Conservation (phyloP, 345 rosid genomes). For the Rhizophora mangle region DNA sequence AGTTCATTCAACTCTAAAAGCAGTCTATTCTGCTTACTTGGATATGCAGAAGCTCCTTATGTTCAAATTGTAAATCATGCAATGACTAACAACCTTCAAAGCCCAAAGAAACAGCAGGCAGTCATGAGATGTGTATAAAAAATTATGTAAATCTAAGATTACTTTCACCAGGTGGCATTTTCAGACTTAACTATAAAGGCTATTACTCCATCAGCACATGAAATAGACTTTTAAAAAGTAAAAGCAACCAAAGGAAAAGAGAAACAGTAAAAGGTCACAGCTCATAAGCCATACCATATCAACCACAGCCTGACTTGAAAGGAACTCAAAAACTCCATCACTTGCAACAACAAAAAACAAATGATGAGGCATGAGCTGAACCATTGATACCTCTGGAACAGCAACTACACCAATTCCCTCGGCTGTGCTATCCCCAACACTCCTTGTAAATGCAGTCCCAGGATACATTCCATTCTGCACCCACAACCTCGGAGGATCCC, state of each 20-base stretch:
- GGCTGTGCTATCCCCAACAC: conserved; percentile 83
- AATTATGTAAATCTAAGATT: no score
- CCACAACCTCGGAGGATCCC: conserved; percentile 98
- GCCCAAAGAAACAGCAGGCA: background rate
- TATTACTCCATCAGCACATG: conserved; percentile 6
- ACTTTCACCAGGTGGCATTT: no score
- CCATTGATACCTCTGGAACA: conserved; percentile 69
- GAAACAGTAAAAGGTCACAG: background rate
- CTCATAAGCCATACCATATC: conserved; percentile 55
- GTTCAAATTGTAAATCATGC: background rate
- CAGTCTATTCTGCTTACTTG: background rate
- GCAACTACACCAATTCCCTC: conserved; percentile 86
- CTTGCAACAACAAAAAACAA: conserved; percentile 90
- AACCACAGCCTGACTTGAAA: conserved; percentile 83
- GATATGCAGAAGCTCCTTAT: background rate
- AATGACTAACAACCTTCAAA: background rate
- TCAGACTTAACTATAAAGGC: background rate
- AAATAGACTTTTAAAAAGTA: background rate
- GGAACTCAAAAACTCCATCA: conserved; percentile 96
- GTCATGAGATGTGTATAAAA: background rate
- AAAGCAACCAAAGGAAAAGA: background rate
- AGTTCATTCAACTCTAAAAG: background rate
- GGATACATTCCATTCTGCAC: conserved; percentile 89
- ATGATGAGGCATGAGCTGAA: conserved; percentile 62
- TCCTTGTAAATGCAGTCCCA: conserved; percentile 92